Evolutionary conservation across 179 eudicot genomes (phyloP).

Genomic region (Spergularia azorica): DNA sequence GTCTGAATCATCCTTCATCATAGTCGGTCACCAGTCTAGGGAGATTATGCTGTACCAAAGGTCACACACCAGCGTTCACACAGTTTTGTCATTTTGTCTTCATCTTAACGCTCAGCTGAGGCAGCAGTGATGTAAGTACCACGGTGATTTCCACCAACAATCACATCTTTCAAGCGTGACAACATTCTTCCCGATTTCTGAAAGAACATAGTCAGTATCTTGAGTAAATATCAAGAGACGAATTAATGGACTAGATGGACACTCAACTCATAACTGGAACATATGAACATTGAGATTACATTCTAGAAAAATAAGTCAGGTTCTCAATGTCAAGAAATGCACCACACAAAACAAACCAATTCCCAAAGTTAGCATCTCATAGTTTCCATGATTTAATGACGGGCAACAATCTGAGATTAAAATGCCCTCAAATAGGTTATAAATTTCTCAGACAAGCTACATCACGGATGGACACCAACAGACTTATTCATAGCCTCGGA

Average conservation of each 20-base stretch:
- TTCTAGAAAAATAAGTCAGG: neutral
- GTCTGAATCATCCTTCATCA: constrained; percentile 20
- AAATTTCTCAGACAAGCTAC: too few species aligned
- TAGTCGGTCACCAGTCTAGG: constrained; percentile 1
- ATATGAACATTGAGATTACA: neutral
- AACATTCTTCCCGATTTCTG: constrained; percentile 70
- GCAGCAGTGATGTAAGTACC: constrained; percentile 51
- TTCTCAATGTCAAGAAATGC: neutral
- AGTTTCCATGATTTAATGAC: neutral
- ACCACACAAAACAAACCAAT: neutral
- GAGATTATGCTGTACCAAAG: constrained; percentile 3
- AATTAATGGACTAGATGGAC: neutral
- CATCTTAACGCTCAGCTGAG: constrained; percentile 57
- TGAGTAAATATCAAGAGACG: neutral
- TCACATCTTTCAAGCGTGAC: constrained; percentile 72
- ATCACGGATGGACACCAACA: too few species aligned
- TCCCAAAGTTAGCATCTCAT: neutral
- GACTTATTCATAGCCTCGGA: too few species aligned
- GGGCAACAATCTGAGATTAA: neutral
- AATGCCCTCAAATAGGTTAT: neutral
- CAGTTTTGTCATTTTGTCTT: constrained; percentile 30
- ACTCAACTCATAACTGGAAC: neutral
- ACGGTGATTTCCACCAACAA: constrained; percentile 64
- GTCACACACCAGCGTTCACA: neutral
- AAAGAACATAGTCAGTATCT: neutral